Evolutionary conservation across 1,284 basidiomycete species (phyloP), one percentile per base, ranked within the genome.

Genomic region (Bjerkandera adusta): DNA sequence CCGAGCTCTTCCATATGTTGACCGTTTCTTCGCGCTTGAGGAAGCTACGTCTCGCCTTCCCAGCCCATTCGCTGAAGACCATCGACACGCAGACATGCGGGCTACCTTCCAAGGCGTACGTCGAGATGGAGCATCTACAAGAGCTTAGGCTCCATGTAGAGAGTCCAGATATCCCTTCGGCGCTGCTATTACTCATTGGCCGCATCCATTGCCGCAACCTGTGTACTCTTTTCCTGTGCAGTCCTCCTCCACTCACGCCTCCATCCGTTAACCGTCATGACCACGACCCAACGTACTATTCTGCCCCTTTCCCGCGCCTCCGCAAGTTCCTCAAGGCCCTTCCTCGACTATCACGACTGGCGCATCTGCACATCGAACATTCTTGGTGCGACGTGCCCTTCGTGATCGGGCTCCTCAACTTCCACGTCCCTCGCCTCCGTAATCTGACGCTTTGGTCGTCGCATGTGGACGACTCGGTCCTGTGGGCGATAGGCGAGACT

Each of bases 1-100:
- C 53, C 7, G 63, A 62, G 49, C 58, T 64, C 32, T 55, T 63
- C 27, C 51, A 80, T 32, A 61, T 65, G 58, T 49, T 66, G 8
- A 52, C 56, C 29, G 58, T 51, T 6, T 50, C 48, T 25, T 43
- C 44, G 21, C 49, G 55, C 26, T 51, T 62, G 26, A 61, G 57
- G 18, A 54, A 57, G 18, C 45, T 64, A 18, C 53, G 60, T 16
- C 53, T 60, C 32, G 57, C 59, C 1, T 56, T 65, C 26, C 62
- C 63, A 3, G 27, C 46, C 7, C 36, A 39, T 11, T 44, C 46
- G 13, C 41, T 37, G 24, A 44, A 48, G 36, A 42, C 37, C 11
- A 25, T 48, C n/a, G 24, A 39, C 18, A 16, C 43, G 2, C 41
- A 40, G 30, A 16, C n/a, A 8, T 29, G 11, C 8, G 29, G 34